Base-by-base conservation (phyloP, 2,329 filamentous ascomycete species). In the Diaporthe capsici region DNA sequence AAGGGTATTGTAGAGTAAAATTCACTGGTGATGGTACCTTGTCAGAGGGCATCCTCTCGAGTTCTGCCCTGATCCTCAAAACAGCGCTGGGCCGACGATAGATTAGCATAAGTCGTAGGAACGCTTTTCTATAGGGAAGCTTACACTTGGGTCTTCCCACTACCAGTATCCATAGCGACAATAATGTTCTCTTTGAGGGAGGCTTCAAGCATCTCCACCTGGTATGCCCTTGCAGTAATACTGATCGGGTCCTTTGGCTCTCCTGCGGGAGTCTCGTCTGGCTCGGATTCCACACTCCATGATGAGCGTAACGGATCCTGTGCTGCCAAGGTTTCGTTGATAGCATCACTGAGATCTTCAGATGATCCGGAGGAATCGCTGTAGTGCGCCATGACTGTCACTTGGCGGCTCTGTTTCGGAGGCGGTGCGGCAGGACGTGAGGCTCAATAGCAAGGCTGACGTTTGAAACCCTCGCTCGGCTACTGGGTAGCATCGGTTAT, bases 291-390 rank as follows among this genome's bases (percentile, higher is more conserved):
- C n/a, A 15, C 49, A 37, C 34, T 37, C 75, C 75, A 76, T 67
- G 75, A 57, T 42, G 60, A 68, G 9, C 28, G 25, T 4, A 63
- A 67, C 9, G 63, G 49, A 68, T 47, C 58, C 25, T 72, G 67
- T 82, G 98, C 95, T 79, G 97, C 94, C 76, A 98, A 94, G 7
- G 95, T 95, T 57, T 94, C 94, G 73, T 91, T 90, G 75, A 98
- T 93, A 6, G 95, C 94, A 81, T 97, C 94, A 80, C 92, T 57
- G 4, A 76, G 44, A 49, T 72, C 72, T 17, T 77, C 74, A 15
- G 68, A 67, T 0, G 47, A 67, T 6, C 39, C 51, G 8, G 73
- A 73, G 7, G 71, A 76, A 17, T 76, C 76, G 57, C 37, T 73
- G n/a, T 73, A 76, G 65, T 71, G 49, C 47, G 76, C 74, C 76